Conservation (phyloP, 2,329 filamentous ascomycete species). For the Chrysosporium keratinophilum region DNA sequence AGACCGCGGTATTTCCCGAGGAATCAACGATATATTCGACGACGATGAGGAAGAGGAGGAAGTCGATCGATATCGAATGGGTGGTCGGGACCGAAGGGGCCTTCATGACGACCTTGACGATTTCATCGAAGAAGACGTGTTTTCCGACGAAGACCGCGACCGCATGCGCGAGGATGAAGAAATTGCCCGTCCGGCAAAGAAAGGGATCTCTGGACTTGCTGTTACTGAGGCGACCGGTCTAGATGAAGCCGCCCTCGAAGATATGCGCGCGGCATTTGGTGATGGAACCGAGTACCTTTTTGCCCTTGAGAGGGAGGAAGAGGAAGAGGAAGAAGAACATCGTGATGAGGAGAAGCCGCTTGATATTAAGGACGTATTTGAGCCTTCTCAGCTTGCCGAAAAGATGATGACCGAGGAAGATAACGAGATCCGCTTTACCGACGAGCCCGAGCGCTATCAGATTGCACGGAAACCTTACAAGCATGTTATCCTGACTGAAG, state of each 20-base stretch:
- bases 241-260: constrained; percentile 84
- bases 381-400: constrained; percentile 87
- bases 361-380: constrained; percentile 95
- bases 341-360: constrained; percentile 71
- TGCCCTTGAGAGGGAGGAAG: constrained; percentile 79
- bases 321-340: constrained; percentile 67
- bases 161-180: constrained; percentile 75
- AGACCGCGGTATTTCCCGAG: constrained; percentile 52
- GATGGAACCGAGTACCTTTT: constrained; percentile 94
- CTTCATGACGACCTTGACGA: constrained; percentile 76
- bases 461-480: constrained; percentile 82
- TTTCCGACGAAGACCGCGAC: constrained; percentile 70
- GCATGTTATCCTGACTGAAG: constrained; percentile 65
- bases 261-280: constrained; percentile 93
- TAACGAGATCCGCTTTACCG: constrained; percentile 74
- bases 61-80: constrained; percentile 38
- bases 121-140: constrained; percentile 95
- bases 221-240: constrained; percentile 72
- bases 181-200: constrained; percentile 68
- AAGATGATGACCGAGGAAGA: constrained; percentile 93
- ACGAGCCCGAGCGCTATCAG: constrained; percentile 91
- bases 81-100: constrained; percentile 43
- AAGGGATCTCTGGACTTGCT: constrained; percentile 54
- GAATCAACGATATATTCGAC: constrained; percentile 85
- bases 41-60: constrained; percentile 76